Conservation (phyloP, 2,329 filamentous ascomycete genomes). For the Fusarium sacchari region DNA sequence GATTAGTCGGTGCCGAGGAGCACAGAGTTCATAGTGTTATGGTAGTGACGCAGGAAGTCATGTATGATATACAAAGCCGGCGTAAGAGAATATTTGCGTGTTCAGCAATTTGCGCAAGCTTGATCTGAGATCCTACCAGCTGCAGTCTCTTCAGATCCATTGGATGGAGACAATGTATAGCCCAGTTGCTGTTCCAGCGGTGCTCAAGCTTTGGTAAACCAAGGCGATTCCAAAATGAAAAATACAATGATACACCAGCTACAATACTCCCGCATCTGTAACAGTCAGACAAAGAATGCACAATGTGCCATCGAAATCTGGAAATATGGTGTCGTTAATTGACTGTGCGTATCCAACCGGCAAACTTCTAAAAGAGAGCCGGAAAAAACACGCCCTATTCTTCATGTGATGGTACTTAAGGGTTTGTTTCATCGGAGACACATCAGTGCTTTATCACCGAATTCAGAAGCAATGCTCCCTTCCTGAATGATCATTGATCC, state of each 20-base stretch:
- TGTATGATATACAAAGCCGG: background rate
- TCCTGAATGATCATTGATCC: slow-evolving; percentile 78
- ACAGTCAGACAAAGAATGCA: background rate
- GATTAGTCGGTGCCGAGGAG: background rate
- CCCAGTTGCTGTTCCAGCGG: slow-evolving; percentile 1
- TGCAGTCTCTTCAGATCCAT: background rate
- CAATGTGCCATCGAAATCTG: background rate
- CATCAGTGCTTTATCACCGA: slow-evolving; percentile 84
- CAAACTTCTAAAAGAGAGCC: background rate
- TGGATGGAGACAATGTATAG: background rate
- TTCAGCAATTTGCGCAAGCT: background rate
- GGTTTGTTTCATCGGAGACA: slow-evolving; percentile 67
- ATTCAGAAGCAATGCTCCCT: slow-evolving; percentile 74
- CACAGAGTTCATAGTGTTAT: background rate
- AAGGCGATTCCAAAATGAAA: background rate
- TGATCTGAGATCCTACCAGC: background rate
- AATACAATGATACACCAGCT: background rate
- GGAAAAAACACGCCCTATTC: background rate
- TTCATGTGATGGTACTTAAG: background rate
- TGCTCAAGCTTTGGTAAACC: slow-evolving; percentile 9
- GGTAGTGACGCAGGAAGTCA: background rate
- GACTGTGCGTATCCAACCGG: background rate
- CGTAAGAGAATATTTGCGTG: background rate
- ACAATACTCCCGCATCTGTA: background rate
- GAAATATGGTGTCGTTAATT: background rate